Evolutionary conservation across 225 moss, liverwort and hornwort genomes (phyloP).

Genomic region (Straminergon stramineum): DNA sequence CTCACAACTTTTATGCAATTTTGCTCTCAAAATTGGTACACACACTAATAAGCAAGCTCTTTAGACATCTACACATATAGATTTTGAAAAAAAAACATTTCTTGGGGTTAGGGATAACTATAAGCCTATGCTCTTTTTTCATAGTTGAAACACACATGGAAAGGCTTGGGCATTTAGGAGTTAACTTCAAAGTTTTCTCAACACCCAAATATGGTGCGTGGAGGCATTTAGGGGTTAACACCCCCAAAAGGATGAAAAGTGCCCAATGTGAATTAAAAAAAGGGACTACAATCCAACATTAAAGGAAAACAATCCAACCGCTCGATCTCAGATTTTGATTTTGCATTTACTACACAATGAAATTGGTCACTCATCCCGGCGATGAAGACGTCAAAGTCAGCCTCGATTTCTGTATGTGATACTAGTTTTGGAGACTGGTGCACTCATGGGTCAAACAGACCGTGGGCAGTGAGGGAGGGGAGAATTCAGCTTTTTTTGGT

Average conservation of each 20-base stretch:
- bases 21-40: too few relatives aligned
- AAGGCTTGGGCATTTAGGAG: too few relatives aligned
- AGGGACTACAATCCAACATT: neutral
- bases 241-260: neutral
- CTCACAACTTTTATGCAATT: too few relatives aligned
- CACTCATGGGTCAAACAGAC: neutral
- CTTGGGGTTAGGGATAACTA: too few relatives aligned
- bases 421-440: neutral
- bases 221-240: rapidly evolving
- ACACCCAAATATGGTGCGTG: rapidly evolving
- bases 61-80: too few relatives aligned
- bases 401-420: neutral
- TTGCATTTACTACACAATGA: neutral
- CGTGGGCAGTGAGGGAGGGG: neutral
- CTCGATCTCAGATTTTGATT: neutral
- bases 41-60: too few relatives aligned
- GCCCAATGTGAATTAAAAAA: neutral
- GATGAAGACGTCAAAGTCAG: neutral
- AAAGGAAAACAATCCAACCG: rapidly evolving
- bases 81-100: too few relatives aligned
- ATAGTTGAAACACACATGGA: too few relatives aligned
- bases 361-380: rapidly evolving
- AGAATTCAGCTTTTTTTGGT: neutral
- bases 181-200: too few relatives aligned
- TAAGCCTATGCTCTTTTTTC: too few relatives aligned